Conservation (phyloP, 441 rosid genomes). For the Corymbia citriodora region DNA sequence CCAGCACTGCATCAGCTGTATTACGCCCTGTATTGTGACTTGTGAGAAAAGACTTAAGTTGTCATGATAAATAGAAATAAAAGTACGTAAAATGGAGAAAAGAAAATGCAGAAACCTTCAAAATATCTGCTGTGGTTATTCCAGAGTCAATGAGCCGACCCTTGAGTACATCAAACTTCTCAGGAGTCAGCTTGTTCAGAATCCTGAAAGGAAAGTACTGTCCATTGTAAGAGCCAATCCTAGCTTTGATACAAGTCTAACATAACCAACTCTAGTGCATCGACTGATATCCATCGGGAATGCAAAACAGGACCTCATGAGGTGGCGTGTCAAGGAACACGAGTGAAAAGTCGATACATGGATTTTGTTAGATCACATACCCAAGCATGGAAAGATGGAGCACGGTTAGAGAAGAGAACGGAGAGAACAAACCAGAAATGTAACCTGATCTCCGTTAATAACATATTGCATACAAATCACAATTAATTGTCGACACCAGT, state of each 20-base stretch:
- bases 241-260: not conserved
- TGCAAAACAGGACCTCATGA: not conserved
- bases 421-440: not conserved
- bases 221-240: not conserved
- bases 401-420: not conserved
- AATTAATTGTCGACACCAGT: not conserved
- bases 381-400: not conserved
- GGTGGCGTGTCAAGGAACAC: not conserved
- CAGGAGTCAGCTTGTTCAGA: not conserved
- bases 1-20: conserved; percentile 1
- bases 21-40: not conserved
- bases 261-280: not conserved
- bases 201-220: not conserved
- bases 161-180: conserved; percentile 8
- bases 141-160: conserved; percentile 4
- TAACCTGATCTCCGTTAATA: not conserved
- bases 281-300: not conserved
- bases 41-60: not conserved
- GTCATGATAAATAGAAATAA: not conserved
- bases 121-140: not conserved
- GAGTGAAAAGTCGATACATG: not conserved
- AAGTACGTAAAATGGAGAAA: not conserved
- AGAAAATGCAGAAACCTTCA: not conserved
- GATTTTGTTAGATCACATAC: not conserved
- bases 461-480: not conserved